Base-by-base conservation (phyloP, 208 protist species). In the Lotmaria passim region DNA sequence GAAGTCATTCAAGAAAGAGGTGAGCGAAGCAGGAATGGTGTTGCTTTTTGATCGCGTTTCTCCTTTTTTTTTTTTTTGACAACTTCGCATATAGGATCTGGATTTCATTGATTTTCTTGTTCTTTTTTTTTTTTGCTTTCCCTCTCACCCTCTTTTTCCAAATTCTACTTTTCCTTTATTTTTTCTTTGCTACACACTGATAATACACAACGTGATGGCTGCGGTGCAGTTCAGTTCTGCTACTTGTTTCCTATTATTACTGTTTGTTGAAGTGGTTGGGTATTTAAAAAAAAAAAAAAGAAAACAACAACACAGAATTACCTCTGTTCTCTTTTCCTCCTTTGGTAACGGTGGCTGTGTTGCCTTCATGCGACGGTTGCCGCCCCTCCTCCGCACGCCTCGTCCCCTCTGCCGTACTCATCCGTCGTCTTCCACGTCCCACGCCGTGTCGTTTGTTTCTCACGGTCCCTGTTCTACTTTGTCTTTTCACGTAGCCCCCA, bases 111-210 rank as follows among this genome's bases (percentile, higher is more conserved):
- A n/a, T n/a, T n/a, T n/a, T n/a, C n/a, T n/a, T n/a, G n/a, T n/a
- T n/a, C n/a, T n/a, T n/a, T 46, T 62, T 24, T 69, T 59, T 28
- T 31, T 69, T 73, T 67, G 28, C 31, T 47, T 50, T 59, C 47
- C 52, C 14, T 14, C 7, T 41, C 38, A 7, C 53, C 44, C 15
- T 62, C 58, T 67, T 59, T 74, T 10, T n/a, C n/a, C n/a, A n/a
- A n/a, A n/a, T n/a, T n/a, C n/a, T n/a, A n/a, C 44, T 44, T 68
- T 71, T 71, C 55, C 26, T 69, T 50, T 77, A 15, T 53, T 50
- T 12, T 39, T 14, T 39, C 12, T 39, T 39, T 12, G 36, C 12
- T 39, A 14, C 36, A 6, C 36, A 14, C 12, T 12, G 6, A 12
- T 39, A 12, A 39, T 39, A 6, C 12, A 14, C 36, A 39, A 6